Evolutionary conservation across 257 asterid genomes (phyloP), one percentile per base, ranked within the genome.

Genomic region (Ehretia macrophylla): DNA sequence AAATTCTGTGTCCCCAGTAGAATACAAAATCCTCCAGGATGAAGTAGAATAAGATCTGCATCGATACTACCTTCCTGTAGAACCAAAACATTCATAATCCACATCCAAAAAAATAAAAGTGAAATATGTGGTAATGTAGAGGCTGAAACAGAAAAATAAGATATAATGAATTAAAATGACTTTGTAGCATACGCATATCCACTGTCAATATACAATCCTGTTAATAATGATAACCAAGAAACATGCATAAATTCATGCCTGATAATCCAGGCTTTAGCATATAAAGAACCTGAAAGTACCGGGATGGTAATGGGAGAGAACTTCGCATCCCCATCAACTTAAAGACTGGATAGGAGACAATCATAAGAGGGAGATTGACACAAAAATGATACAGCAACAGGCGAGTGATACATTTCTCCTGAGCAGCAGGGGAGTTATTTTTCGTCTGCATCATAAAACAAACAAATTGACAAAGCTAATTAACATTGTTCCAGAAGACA

Each of bases 1-100:
- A 80, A 60, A 92, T 68, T 82, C 95, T 75, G 69, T 88, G 98
- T 56, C 98, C 98, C 98, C 98, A 92, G 65, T 92, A 92, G 87
- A 92, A 92, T 52, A 92, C 76, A 68, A 92, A 92, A 73, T 88
- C 98, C 75, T 92, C 98, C 65, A 92, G 77, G 73, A 88, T 78
- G 74, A 92, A 92, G 85, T 92, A 92, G 81, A 92, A 92, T 27
- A 88, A 51, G 57, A 92, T 82, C 65, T 92, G 98, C 10, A 83
- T 81, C 62, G 90, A 92, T 61, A 88, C 65, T 51, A 88, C 87
- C 75, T 92, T 92, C 98, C 98, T 92, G 85, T 80, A 79, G 71
- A 77, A 76, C 52, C 22, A 59, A 74, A 77, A 58, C 45, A 27
- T 40, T 51, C 37, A 19, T 12, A 53, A 66, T 59, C 61, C 52